phyloP scores from a whole-genome alignment of 2,329 filamentous ascomycete genomes.

The Incumbomyces lentus region DNA sequence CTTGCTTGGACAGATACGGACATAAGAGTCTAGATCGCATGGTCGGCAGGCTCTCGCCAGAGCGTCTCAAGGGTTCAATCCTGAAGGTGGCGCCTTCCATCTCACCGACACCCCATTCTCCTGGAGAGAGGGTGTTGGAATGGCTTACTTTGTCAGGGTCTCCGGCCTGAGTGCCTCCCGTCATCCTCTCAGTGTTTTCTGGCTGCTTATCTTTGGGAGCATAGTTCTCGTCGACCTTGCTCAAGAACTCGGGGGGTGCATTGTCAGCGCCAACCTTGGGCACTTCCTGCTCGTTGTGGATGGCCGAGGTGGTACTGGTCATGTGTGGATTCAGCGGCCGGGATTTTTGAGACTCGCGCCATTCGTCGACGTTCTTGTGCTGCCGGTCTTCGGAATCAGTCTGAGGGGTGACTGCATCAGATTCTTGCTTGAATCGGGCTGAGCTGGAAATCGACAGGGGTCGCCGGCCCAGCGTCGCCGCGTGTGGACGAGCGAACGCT shows the following conservation, averaged over 20 bases:
- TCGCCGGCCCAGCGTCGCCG: background rate
- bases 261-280: constrained; percentile 48
- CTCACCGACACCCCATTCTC: constrained; percentile 71
- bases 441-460: constrained; percentile 3
- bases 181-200: constrained; percentile 56
- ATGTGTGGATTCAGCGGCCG: constrained; percentile 52
- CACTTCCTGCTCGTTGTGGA: constrained; percentile 47
- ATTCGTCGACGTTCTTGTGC: constrained; percentile 36
- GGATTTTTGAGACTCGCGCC: constrained; percentile 46
- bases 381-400: background rate
- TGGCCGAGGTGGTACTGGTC: constrained; percentile 55
- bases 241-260: constrained; percentile 51
- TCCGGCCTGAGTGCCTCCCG: constrained; percentile 49
- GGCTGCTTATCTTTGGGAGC: constrained; percentile 49
- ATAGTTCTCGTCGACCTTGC: constrained; percentile 46
- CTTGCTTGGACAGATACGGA: constrained; percentile 23
- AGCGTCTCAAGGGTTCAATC: constrained; percentile 77
- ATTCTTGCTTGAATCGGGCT: constrained; percentile 4
- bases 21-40: constrained; percentile 77
- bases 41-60: constrained; percentile 72
- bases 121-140: constrained; percentile 24
- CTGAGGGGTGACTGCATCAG: constrained; percentile 3
- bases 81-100: constrained; percentile 77
- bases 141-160: constrained; percentile 34
- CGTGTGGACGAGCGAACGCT: background rate